Evolutionary conservation across 345 rosid species (phyloP).

Genomic region (Combretum micranthum): DNA sequence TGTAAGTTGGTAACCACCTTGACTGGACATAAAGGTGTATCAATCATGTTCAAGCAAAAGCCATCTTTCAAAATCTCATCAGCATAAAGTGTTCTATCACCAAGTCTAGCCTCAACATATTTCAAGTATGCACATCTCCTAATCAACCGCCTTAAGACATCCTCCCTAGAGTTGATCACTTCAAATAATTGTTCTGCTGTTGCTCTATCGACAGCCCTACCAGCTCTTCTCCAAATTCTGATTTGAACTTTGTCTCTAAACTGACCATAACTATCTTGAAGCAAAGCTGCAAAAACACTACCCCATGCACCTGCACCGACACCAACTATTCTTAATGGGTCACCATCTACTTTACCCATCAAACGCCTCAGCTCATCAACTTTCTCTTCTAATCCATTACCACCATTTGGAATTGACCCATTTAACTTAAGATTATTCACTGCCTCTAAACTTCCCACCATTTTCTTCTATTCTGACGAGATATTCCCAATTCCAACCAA

Average conservation of each 20-base stretch:
- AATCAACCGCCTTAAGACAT: constrained; percentile 64
- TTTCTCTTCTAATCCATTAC: constrained; percentile 55
- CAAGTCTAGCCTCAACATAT: constrained; percentile 74
- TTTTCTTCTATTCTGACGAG: constrained; percentile 16
- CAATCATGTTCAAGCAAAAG: constrained; percentile 80
- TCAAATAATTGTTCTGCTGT: constrained; percentile 74
- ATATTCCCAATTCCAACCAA: constrained; percentile 14
- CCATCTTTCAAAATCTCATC: constrained; percentile 84
- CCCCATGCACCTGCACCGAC: constrained; percentile 94
- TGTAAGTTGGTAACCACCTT: constrained; percentile 79
- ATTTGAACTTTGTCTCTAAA: constrained; percentile 64
- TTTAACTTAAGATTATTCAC: constrained; percentile 19
- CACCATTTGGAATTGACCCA: constrained; percentile 34
- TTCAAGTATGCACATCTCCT: constrained; percentile 74
- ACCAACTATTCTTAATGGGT: constrained; percentile 68
- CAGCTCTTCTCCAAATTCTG: constrained; percentile 77
- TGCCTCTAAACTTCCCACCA: constrained; percentile 52
- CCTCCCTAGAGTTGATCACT: constrained; percentile 79
- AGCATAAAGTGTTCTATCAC: constrained; percentile 61
- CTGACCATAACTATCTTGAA: constrained; percentile 67
- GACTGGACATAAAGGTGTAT: constrained; percentile 69
- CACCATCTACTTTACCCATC: constrained; percentile 50
- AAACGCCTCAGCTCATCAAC: constrained; percentile 52
- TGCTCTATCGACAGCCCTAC: constrained; percentile 53
- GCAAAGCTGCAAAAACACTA: constrained; percentile 68